phyloP scores from a whole-genome alignment of 345 rosid genomes.

The Citrus inodora region DNA sequence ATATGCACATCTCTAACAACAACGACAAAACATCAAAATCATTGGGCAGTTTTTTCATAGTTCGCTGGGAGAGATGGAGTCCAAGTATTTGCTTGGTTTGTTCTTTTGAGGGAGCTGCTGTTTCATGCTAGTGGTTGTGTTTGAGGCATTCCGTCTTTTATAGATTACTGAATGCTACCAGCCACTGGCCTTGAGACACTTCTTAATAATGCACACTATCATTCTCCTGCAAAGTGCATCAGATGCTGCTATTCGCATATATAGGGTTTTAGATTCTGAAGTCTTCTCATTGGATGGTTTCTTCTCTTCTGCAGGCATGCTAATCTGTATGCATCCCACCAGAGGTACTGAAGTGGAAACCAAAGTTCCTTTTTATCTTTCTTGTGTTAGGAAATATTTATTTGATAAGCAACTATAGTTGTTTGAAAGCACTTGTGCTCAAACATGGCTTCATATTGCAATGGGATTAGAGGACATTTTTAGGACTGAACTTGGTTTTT shows the following conservation, averaged over 20 bases:
- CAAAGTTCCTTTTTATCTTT: too few relatives aligned
- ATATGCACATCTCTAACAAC: conserved; percentile 80
- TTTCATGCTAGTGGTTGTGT: neutral
- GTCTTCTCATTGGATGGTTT: neutral
- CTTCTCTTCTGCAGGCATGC: neutral
- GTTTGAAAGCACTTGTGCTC: too few relatives aligned
- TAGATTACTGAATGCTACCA: conserved; percentile 68
- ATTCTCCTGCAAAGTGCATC: conserved; percentile 81
- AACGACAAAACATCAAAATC: conserved; percentile 86
- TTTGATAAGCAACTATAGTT: too few relatives aligned
- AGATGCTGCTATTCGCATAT: conserved; percentile 62
- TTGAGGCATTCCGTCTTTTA: conserved; percentile 7
- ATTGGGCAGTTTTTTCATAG: conserved; percentile 59
- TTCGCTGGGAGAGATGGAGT: conserved; percentile 43
- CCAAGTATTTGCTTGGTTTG: neutral
- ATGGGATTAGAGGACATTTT: too few relatives aligned
- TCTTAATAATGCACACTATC: conserved; percentile 77
- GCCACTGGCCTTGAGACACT: conserved; percentile 79
- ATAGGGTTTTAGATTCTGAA: conserved; percentile 46
- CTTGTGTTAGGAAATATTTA: too few relatives aligned
- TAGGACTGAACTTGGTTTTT: too few relatives aligned
- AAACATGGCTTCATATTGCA: too few relatives aligned
- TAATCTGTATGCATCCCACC: neutral
- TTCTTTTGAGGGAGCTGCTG: neutral
- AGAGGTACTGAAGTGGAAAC: too few relatives aligned